Evolutionary conservation across 83 land plant genomes (phyloP).

Genomic region (Picea mariana): DNA sequence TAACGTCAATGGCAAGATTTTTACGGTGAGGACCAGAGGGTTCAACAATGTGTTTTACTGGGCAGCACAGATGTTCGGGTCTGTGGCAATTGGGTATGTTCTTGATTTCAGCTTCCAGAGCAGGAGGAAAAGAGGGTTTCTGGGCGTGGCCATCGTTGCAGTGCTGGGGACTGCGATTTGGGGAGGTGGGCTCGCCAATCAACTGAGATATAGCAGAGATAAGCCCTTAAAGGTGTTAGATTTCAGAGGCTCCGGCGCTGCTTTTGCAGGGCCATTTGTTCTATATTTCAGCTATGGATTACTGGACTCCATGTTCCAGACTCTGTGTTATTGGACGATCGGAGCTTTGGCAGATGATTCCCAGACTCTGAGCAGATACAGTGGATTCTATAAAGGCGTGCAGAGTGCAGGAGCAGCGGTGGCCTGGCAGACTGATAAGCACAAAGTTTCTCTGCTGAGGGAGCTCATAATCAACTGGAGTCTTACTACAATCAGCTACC

Average conservation of each 20-base stretch:
- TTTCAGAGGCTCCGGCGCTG: slow-evolving; percentile 55
- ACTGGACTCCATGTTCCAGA: slow-evolving; percentile 22
- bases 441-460: no score
- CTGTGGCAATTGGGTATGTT: slow-evolving; percentile 62
- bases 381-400: no score
- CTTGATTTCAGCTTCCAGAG: slow-evolving; percentile 15
- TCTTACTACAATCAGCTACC: no score
- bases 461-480: no score
- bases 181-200: slow-evolving; percentile 39
- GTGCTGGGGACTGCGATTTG: slow-evolving; percentile 23
- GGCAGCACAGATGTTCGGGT: slow-evolving; percentile 90
- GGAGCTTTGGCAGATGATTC: no score
- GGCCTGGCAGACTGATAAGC: no score
- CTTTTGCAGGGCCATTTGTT: slow-evolving; percentile 75
- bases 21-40: no score
- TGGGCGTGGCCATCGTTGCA: slow-evolving; percentile 59
- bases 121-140: slow-evolving; percentile 20
- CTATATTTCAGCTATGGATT: slow-evolving; percentile 56
- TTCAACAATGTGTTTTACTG: slow-evolving; percentile 40
- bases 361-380: no score
- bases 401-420: no score
- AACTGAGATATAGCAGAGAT: slow-evolving; percentile 24
- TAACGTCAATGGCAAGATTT: no score
- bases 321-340: no score
- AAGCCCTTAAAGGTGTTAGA: slow-evolving; percentile 35